These are phyloP conservation scores for Glutinoglossum americanum DNA, from an alignment of 495 filamentous ascomycete genomes.

Conservation along the genomic window DNA sequence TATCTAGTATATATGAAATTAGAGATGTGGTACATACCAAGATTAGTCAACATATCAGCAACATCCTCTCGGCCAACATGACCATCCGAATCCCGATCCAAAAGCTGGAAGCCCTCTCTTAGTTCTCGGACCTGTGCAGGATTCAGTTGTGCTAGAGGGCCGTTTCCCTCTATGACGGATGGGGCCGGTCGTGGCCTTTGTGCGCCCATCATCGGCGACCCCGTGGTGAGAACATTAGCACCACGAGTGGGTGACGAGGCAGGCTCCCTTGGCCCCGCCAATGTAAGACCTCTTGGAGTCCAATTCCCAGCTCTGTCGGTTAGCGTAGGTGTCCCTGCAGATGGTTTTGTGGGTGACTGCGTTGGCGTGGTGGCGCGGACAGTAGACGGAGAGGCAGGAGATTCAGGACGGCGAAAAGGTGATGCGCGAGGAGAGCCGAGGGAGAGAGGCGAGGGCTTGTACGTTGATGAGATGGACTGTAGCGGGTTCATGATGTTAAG, in stretches of 20 bases:
- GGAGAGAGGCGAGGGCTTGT: slow-evolving; percentile 6
- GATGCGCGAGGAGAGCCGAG: slow-evolving; percentile 6
- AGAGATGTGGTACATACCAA: slow-evolving; percentile 27
- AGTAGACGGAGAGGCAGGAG: slow-evolving; percentile 6
- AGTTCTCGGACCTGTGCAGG: slow-evolving; percentile 50
- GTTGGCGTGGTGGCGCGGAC: slow-evolving; percentile 4
- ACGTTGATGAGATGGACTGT: slow-evolving; percentile 3
- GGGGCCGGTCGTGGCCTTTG: background rate
- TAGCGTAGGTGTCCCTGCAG: background rate
- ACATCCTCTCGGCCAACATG: slow-evolving; percentile 57
- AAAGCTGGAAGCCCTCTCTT: slow-evolving; percentile 67
- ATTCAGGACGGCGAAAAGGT: slow-evolving; percentile 6
- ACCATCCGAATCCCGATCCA: slow-evolving; percentile 66
- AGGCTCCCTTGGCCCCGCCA: background rate
- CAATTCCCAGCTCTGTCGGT: background rate
- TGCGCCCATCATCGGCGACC: background rate
- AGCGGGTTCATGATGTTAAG: background rate
- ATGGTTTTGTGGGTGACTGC: slow-evolving; percentile 5
- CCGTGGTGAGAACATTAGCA: background rate
- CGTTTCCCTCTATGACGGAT: background rate
- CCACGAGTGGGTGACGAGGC: slow-evolving; percentile 1
- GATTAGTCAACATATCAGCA: slow-evolving; percentile 52
- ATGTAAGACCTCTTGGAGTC: background rate
- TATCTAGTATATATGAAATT: background rate
- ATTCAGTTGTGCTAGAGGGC: slow-evolving; percentile 34